phyloP scores from a whole-genome alignment of 805 yeast species.

The Wickerhamiella galacta region DNA sequence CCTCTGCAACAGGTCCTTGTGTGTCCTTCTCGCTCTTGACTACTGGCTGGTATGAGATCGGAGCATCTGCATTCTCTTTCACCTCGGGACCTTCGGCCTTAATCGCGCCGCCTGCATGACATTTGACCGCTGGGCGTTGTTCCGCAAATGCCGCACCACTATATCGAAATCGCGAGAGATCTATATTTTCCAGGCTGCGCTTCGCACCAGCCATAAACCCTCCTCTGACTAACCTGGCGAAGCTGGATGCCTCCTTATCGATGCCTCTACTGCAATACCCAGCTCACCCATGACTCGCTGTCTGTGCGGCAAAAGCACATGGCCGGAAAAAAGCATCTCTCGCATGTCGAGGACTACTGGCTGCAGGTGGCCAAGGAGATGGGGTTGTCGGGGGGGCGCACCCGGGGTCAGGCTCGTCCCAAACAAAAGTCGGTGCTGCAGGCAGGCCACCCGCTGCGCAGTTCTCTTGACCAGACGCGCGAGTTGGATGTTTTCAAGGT shows the following conservation, averaged over 20 bases:
- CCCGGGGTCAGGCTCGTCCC: too few species aligned
- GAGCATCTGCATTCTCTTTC: too few species aligned
- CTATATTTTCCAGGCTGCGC: neutral
- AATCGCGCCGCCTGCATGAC: too few species aligned
- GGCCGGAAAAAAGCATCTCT: slow-evolving; percentile 11
- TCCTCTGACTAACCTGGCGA: too few species aligned
- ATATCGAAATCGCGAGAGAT: neutral
- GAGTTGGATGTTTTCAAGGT: slow-evolving; percentile 7
- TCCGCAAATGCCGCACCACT: neutral
- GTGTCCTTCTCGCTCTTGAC: too few species aligned
- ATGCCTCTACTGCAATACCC: slow-evolving; percentile 13
- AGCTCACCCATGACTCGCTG: slow-evolving; percentile 13
- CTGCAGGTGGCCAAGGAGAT: slow-evolving; percentile 6
- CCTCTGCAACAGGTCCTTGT: too few species aligned
- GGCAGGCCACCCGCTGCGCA: neutral
- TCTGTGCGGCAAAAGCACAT: slow-evolving; percentile 12
- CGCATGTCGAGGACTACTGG: slow-evolving; percentile 13
- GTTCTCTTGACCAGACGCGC: slow-evolving; percentile 8
- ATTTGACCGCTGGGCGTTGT: too few species aligned
- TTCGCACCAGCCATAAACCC: too few species aligned
- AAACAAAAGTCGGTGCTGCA: too few species aligned
- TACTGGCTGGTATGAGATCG: too few species aligned
- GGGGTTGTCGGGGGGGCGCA: too few species aligned
- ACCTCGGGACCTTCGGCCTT: too few species aligned
- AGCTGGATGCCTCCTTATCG: neutral